Evolutionary conservation across 2,329 filamentous ascomycete species (phyloP).

Genomic region (Karstenula rhodostoma): DNA sequence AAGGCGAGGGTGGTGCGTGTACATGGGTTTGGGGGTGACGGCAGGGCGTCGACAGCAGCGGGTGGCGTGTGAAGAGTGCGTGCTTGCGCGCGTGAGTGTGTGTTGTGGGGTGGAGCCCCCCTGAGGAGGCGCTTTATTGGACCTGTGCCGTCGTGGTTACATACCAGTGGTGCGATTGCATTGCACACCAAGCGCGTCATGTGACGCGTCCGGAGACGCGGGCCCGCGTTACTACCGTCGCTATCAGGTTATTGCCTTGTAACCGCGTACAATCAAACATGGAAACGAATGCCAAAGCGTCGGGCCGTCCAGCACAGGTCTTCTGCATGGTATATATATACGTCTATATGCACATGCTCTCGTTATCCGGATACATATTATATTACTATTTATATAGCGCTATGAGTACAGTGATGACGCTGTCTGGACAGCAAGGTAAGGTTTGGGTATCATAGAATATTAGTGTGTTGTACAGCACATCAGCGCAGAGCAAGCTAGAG

Average conservation of each 20-base stretch:
- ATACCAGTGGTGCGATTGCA: background rate
- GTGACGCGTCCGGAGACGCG: background rate
- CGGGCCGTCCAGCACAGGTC: background rate
- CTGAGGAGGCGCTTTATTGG: background rate
- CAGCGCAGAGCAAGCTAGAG: background rate
- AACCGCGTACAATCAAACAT: background rate
- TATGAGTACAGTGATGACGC: slow-evolving; percentile 3
- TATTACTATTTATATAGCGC: background rate
- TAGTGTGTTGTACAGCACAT: slow-evolving; percentile 2
- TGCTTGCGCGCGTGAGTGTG: background rate
- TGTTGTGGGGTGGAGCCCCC: background rate
- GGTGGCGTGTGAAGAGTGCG: background rate
- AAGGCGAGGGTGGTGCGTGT: slow-evolving; percentile 1
- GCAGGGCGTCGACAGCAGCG: background rate
- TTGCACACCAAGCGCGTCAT: slow-evolving; percentile 2
- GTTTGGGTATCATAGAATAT: slow-evolving; percentile 11
- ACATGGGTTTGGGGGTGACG: background rate
- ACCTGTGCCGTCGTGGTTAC: background rate
- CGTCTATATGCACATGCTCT: background rate
- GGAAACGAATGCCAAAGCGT: background rate
- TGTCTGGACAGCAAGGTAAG: slow-evolving; percentile 3
- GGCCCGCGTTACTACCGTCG: background rate
- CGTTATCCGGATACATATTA: background rate
- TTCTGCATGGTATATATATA: background rate
- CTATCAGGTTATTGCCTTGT: background rate